Evolutionary conservation across 768 basidiomycete species (phyloP).

Genomic region (Cystofilobasidium ferigula): DNA sequence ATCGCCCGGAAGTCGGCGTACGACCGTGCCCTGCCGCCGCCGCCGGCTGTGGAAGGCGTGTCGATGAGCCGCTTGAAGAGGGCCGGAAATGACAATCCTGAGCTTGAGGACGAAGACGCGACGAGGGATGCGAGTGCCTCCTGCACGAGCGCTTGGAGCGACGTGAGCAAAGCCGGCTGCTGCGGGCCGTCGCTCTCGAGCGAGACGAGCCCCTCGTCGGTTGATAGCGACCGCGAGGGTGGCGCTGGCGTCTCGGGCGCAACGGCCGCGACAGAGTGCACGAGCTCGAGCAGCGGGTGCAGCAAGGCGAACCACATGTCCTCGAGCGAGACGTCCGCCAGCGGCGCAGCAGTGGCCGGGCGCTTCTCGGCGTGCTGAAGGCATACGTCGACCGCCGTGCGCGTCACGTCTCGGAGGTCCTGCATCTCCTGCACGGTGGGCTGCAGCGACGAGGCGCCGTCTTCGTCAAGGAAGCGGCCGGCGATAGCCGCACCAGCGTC

Average conservation of each 20-base stretch:
- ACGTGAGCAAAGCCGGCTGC: slow-evolving; percentile 39
- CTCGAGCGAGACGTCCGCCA: slow-evolving; percentile 46
- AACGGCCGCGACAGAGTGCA: slow-evolving; percentile 54
- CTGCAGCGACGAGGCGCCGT: not conserved
- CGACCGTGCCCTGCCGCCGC: slow-evolving; percentile 37
- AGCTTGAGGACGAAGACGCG: slow-evolving; percentile 66
- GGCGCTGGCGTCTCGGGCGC: not conserved
- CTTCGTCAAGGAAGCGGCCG: slow-evolving; percentile 27
- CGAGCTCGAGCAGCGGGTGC: slow-evolving; percentile 64
- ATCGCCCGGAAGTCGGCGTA: slow-evolving; percentile 89
- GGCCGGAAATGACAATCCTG: slow-evolving; percentile 74
- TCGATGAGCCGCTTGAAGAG: slow-evolving; percentile 87
- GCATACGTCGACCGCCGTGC: slow-evolving; percentile 58
- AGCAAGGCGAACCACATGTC: slow-evolving; percentile 85
- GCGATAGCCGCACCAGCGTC: slow-evolving; percentile 26
- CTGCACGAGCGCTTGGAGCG: slow-evolving; percentile 65
- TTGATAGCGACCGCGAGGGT: not conserved
- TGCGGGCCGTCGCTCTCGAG: not conserved
- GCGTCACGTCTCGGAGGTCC: slow-evolving; percentile 51
- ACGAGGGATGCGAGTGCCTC: slow-evolving; percentile 73
- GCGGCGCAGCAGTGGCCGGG: not conserved
- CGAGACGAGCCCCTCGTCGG: not conserved
- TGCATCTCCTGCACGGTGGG: slow-evolving; percentile 39
- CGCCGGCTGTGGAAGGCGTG: slow-evolving; percentile 43
- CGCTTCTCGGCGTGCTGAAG: slow-evolving; percentile 44